Evolutionary conservation across 257 asterid genomes (phyloP).

Genomic region (Ilex aquifolium): DNA sequence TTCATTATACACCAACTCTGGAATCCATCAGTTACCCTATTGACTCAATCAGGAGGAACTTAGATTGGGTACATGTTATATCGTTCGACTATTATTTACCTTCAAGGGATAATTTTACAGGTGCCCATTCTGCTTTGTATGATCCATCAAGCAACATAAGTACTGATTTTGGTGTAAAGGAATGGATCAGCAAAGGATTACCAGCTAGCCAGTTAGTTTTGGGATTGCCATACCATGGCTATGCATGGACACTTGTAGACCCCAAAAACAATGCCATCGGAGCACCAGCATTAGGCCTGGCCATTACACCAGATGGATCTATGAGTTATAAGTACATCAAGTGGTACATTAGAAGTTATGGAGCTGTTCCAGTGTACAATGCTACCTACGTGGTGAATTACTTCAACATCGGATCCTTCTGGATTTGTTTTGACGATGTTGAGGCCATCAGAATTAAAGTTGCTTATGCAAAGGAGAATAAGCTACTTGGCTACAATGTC

Average conservation of each 20-base stretch:
- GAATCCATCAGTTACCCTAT: conserved; percentile 19
- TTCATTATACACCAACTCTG: conserved; percentile 19
- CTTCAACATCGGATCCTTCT: conserved; percentile 11
- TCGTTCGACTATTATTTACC: conserved; percentile 27
- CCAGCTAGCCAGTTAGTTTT: conserved; percentile 32
- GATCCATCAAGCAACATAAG: conserved; percentile 28
- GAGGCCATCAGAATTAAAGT: conserved; percentile 30
- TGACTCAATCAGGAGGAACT: conserved; percentile 14
- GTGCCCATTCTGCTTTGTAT: conserved; percentile 30
- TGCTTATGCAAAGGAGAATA: conserved; percentile 31
- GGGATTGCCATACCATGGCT: conserved; percentile 41
- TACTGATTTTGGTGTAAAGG: conserved; percentile 29
- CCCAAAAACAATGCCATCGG: conserved; percentile 19
- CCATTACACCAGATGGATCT: conserved; percentile 20
- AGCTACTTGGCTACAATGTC: conserved; percentile 25
- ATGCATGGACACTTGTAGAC: conserved; percentile 36
- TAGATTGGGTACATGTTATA: conserved; percentile 26
- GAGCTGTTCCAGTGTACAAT: conserved; percentile 17
- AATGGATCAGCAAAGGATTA: conserved; percentile 33
- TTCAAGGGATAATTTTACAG: conserved; percentile 12
- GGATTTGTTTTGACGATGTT: conserved; percentile 33
- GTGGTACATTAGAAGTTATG: conserved; percentile 14
- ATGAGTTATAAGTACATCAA: conserved; percentile 19
- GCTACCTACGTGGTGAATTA: conserved; percentile 31
- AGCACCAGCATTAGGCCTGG: conserved; percentile 23